A percentile compares a stretch with the other conserved stretches of the same genome.
phyloP scores from a whole-genome alignment of 2,329 filamentous ascomycete species.

The Lasiodiplodia hormozganensis region DNA sequence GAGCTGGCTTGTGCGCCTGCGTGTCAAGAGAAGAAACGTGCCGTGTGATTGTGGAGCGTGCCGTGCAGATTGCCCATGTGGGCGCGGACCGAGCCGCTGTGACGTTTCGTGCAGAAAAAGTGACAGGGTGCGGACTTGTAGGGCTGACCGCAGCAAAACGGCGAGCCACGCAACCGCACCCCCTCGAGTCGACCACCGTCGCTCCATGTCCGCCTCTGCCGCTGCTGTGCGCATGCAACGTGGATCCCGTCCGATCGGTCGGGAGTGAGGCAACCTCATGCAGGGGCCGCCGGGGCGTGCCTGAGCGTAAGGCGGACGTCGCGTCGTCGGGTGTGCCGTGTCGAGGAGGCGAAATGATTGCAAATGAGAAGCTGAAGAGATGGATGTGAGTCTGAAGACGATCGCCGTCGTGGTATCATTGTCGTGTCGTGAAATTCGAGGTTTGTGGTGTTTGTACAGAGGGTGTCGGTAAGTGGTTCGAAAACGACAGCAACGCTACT shows the following conservation, averaged over 20 bases:
- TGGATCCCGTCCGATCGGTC: conserved; percentile 16
- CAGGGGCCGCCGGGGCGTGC: conserved; percentile 9
- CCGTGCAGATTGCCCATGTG: conserved; percentile 11
- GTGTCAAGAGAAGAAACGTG: conserved; percentile 7
- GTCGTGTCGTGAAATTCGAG: background rate
- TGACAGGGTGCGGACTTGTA: conserved; percentile 19
- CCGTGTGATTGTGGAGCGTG: conserved; percentile 22
- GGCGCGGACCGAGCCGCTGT: conserved; percentile 23
- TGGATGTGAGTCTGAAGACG: no score
- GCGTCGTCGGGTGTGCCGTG: background rate
- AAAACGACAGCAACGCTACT: conserved; percentile 22
- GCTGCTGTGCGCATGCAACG: conserved; percentile 8
- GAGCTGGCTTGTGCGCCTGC: conserved; percentile 11
- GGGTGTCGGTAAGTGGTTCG: conserved; percentile 3
- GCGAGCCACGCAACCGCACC: background rate
- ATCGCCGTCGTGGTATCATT: conserved; percentile 18
- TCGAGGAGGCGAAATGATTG: background rate
- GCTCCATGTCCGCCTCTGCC: background rate
- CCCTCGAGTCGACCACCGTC: background rate
- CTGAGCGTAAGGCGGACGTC: conserved; percentile 21
- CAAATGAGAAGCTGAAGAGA: background rate
- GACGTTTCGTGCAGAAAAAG: conserved; percentile 12
- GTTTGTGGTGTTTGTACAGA: conserved; percentile 19
- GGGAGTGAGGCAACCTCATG: background rate
- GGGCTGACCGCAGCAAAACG: conserved; percentile 2